Base-by-base conservation (phyloP, 2,329 filamentous ascomycete species). In the Pestalotiopsis sp. region DNA sequence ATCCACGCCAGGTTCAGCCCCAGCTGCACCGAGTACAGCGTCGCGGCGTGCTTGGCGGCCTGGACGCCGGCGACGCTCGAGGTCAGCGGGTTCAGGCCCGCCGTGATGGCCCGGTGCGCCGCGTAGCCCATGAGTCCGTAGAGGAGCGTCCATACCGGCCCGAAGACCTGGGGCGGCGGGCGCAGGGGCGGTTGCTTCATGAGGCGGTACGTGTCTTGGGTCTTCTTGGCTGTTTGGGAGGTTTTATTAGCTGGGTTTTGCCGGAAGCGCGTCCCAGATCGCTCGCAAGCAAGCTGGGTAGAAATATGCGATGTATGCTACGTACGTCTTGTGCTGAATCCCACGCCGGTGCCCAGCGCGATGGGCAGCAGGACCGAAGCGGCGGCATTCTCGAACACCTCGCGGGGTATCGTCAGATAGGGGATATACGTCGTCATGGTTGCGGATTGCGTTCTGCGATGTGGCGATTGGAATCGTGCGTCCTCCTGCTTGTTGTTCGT, bases 1-100 rank as follows among this genome's bases (percentile, higher is more conserved):
- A 94, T 98, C 93, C 93, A 98, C 67, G 91, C 80, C 38, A 97
- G 84, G 79, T 98, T 98, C 65, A 98, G 85, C 12, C 87, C 92
- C 6, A 98, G 90, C 81, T 98, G 95, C 69, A 94, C 85, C 2
- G 92, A 93, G 84, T 97, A 98, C 38, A 98, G 86, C 0, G 92
- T 93, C 69, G 93, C 91, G 73, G 91, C 92, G 72, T 90, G 86
- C 78, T 88, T 88, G 66, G 92, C 89, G 27, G 66, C 39, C 59
- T 61, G 61, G 14, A 69, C 68, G 27, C 62, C 62, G n/a, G 52
- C 69, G 25, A 68, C 62, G 38, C 62, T 63, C 58, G 67, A 89
- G 81, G 45, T 83, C 36, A 85, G 77, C n/a, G 90, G 89, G 6
- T 85, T 84, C 65, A 90, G 86, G 61, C 91, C 91, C 12, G 83